phyloP scores from a whole-genome alignment of 2,329 filamentous ascomycete species.

The Fusarium pininemorale region DNA sequence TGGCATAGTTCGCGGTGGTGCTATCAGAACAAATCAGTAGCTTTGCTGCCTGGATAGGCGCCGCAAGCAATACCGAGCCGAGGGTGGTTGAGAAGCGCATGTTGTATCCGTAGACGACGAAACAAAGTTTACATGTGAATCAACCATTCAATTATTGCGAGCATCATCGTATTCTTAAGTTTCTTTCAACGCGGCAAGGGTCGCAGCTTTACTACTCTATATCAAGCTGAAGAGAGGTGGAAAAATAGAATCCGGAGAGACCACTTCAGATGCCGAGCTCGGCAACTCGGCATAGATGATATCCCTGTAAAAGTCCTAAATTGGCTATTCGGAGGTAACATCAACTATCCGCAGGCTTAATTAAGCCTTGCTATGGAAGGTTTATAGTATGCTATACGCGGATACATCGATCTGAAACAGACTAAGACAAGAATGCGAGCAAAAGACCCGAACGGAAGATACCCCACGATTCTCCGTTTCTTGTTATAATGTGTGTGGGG shows the following conservation, averaged over 20 bases:
- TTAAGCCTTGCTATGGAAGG: fast-evolving
- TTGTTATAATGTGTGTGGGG: background rate
- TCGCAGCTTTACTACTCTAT: fast-evolving
- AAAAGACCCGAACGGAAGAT: background rate
- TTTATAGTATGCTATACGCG: background rate
- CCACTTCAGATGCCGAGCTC: background rate
- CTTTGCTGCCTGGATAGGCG: background rate
- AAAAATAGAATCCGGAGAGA: background rate
- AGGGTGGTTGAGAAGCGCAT: background rate
- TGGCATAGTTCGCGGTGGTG: background rate
- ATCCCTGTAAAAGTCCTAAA: background rate
- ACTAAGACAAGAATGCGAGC: background rate
- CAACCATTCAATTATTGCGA: fast-evolving
- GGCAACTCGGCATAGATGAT: background rate
- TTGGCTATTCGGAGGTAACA: background rate
- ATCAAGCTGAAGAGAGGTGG: background rate
- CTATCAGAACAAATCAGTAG: background rate
- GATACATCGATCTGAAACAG: background rate
- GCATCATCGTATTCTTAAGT: fast-evolving
- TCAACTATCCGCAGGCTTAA: background rate
- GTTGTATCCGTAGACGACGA: too few species aligned
- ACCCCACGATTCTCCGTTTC: background rate
- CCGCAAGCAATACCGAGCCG: background rate
- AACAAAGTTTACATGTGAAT: too few species aligned
- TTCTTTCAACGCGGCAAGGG: background rate